A percentile compares a stretch with the other conserved stretches of the same genome.
phyloP scores from a whole-genome alignment of 805 yeast species.

The Teunomyces atbi region DNA sequence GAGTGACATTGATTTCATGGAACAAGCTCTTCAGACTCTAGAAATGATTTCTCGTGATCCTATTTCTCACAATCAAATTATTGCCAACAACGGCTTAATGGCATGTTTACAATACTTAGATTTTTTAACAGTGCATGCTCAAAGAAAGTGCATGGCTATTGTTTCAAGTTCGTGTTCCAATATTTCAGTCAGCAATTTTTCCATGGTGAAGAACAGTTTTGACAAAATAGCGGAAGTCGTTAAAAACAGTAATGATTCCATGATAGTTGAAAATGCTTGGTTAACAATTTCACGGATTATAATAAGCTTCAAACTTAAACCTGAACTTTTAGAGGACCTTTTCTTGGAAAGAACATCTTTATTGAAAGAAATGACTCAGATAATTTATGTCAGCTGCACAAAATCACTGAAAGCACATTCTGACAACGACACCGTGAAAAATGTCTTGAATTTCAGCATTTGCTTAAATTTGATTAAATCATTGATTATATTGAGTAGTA shows the following conservation, averaged over 20 bases:
- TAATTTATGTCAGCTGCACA: constrained; percentile 26
- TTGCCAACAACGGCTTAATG: constrained; percentile 59
- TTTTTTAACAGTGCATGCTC: constrained; percentile 86
- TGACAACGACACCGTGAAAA: constrained; percentile 16
- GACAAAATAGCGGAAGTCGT: constrained; percentile 59
- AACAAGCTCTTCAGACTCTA: constrained; percentile 77
- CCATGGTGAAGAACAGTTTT: constrained; percentile 53
- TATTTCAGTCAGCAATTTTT: constrained; percentile 44
- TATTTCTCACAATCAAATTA: constrained; percentile 47
- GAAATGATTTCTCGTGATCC: constrained; percentile 62
- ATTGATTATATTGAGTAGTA: constrained; percentile 41
- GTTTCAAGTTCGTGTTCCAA: constrained; percentile 66
- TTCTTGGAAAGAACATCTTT: constrained; percentile 18
- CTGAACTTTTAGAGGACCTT: constrained; percentile 46
- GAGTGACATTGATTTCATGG: constrained; percentile 85
- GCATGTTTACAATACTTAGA: constrained; percentile 75
- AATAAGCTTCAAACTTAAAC: constrained; percentile 45
- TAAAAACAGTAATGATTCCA: constrained; percentile 53
- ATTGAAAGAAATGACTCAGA: constrained; percentile 21
- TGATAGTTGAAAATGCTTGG: constrained; percentile 65
- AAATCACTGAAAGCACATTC: constrained; percentile 17
- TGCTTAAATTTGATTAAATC: constrained; percentile 45
- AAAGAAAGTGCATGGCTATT: constrained; percentile 71
- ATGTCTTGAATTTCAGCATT: constrained; percentile 33
- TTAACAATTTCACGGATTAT: constrained; percentile 58